Conservation (phyloP, 768 basidiomycete genomes). For the Austroboletus eburneus region DNA sequence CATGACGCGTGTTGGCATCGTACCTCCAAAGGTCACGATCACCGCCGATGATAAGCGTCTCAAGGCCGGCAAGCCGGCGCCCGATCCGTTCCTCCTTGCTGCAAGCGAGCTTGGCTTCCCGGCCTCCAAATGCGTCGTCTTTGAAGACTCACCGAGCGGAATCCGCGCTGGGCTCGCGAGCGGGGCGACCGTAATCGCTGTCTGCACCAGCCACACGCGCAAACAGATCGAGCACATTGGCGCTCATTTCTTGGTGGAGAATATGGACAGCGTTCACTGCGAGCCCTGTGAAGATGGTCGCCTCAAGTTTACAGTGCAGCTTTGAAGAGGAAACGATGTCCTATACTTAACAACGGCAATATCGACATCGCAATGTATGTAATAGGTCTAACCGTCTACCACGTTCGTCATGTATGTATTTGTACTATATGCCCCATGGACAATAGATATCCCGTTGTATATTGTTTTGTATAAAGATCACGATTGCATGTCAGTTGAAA, state of each 20-base stretch:
- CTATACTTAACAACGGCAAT: too few relatives aligned
- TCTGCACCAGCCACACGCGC: slow-evolving; percentile 70
- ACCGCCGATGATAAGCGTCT: slow-evolving; percentile 75
- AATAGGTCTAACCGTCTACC: too few relatives aligned
- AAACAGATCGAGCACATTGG: slow-evolving; percentile 50
- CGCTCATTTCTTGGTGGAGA: slow-evolving; percentile 52
- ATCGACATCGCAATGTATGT: too few relatives aligned
- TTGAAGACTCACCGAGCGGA: slow-evolving; percentile 69
- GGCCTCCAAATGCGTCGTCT: slow-evolving; percentile 63
- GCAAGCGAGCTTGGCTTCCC: slow-evolving; percentile 54
- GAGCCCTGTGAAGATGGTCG: slow-evolving; percentile 36
- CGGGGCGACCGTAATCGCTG: slow-evolving; percentile 67
- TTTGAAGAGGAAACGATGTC: slow-evolving; percentile 5
- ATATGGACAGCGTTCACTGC: slow-evolving; percentile 48
- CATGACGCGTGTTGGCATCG: slow-evolving; percentile 66
- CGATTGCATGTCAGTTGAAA: too few relatives aligned
- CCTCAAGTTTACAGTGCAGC: slow-evolving; percentile 42
- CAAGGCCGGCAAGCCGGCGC: slow-evolving; percentile 60
- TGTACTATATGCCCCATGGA: too few relatives aligned
- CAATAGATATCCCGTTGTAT: too few relatives aligned
- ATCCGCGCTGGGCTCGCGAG: slow-evolving; percentile 69
- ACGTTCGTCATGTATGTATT: too few relatives aligned
- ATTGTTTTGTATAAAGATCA: too few relatives aligned
- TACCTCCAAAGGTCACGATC: slow-evolving; percentile 63
- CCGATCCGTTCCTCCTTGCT: slow-evolving; percentile 62